Percentiles rank a stretch among this genome's conserved stretches.
Conservation (phyloP, 2,329 filamentous ascomycete genomes). For the Scleromitrula shiraiana region DNA sequence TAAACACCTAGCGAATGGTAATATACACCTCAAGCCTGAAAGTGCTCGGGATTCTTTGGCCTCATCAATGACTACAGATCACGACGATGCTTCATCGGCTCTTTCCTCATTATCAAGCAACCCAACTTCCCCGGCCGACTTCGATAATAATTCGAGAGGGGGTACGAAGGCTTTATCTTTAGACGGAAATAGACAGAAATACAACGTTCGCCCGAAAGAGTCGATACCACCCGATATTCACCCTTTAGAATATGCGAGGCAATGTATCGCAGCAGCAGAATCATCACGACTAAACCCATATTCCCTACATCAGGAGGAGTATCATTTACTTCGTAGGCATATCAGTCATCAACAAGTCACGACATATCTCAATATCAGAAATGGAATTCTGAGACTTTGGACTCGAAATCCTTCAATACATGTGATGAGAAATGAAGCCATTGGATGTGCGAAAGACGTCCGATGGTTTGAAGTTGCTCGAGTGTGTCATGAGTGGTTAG, state of each 20-base stretch:
- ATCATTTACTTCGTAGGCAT: slow-evolving; percentile 68
- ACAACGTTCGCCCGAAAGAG: slow-evolving; percentile 63
- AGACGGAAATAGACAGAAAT: slow-evolving; percentile 32
- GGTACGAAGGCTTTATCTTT: slow-evolving; percentile 19
- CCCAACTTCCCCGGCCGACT: slow-evolving; percentile 52
- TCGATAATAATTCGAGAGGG: slow-evolving; percentile 32
- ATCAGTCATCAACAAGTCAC: slow-evolving; percentile 87
- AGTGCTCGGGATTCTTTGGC: slow-evolving; percentile 37
- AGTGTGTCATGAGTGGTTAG: slow-evolving; percentile 86
- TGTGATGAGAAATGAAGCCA: slow-evolving; percentile 76
- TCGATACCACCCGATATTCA: slow-evolving; percentile 74
- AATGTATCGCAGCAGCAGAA: slow-evolving; percentile 85
- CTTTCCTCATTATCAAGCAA: slow-evolving; percentile 53
- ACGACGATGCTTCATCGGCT: slow-evolving; percentile 39
- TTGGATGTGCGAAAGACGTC: slow-evolving; percentile 79
- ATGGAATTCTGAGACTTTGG: slow-evolving; percentile 89
- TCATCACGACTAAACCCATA: slow-evolving; percentile 86
- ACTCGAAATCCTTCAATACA: slow-evolving; percentile 74
- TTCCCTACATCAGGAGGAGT: slow-evolving; percentile 76
- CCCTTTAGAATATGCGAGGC: slow-evolving; percentile 72
- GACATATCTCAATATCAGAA: slow-evolving; percentile 91
- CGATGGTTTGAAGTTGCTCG: slow-evolving; percentile 86
- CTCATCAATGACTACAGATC: slow-evolving; percentile 48
- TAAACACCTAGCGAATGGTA: slow-evolving; percentile 21
- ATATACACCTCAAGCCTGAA: slow-evolving; percentile 26